Evolutionary conservation across 2,329 filamentous ascomycete genomes (phyloP), one percentile per base, ranked within the genome.

Genomic region (Trichoderma atrobrunneum): DNA sequence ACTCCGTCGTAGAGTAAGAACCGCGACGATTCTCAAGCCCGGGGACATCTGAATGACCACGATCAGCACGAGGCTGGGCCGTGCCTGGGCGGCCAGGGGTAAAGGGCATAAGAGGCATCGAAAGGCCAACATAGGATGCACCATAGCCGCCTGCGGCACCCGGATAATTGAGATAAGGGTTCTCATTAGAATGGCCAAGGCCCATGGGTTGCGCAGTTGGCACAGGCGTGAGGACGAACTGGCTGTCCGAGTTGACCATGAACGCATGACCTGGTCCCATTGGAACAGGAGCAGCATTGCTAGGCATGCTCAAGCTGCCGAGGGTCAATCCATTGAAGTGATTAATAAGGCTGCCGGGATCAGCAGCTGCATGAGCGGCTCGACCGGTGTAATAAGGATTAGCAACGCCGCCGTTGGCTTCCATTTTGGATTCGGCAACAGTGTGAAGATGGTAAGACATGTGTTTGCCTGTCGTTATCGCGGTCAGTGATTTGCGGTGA

Each of bases 1-100:
- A 92, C 79, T 91, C 90, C 5, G 86, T 91, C 32, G 90, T 91
- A 1, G 90, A 91, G 79, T 91, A 91, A 2, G 90, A 91, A 18
- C 88, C 89, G 67, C 90, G 88, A 28, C 90, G 89, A 72, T 91
- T 91, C 76, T 91, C 89, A 34, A 91, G 83, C 36, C 84, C 87
- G 21, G 89, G 90, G 67, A 91, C 86, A 43, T 91, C 87, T 32
- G 85, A 84, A 64, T 85, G 84, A 16, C 79, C 81, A 76, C 81
- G 82, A 39, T 87, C 85, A 63, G 83, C 80, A 36, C 85, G 86
- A 73, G 86, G 83, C 54, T 84, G 82, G 21, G 82, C 78, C 8
- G 81, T 78, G 36, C 81, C 79, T 36, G 84, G 78, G 21, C 87
- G 86, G n/a, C 84, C 86, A 24, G 87, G 86, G 14, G 87, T 88